These are phyloP conservation scores for Gossypium schwendimanii DNA, from an alignment of 441 rosid genomes.

Conservation along the genomic window DNA sequence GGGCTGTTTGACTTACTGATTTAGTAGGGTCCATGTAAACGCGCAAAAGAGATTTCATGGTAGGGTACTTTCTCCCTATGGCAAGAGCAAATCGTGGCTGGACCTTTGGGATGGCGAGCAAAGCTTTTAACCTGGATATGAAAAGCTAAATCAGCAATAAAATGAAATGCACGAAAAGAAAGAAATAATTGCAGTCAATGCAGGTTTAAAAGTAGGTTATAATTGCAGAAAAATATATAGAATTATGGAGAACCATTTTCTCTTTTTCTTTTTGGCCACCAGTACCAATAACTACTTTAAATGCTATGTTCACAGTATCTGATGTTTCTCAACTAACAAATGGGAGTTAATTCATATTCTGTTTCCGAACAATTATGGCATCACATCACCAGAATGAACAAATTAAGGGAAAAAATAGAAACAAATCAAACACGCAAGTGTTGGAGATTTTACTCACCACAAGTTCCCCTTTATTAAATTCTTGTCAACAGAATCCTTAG, in stretches of 20 bases:
- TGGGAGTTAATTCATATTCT: not conserved
- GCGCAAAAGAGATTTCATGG: conserved; percentile 85
- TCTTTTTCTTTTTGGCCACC: not conserved
- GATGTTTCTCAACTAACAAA: conserved; percentile 1
- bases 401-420: not conserved
- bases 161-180: not conserved
- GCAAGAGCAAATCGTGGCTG: conserved; percentile 89
- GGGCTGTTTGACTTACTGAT: conserved; percentile 47
- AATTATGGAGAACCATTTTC: not conserved
- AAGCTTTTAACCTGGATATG: conserved; percentile 69
- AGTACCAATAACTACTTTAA: not conserved
- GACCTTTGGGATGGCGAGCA: conserved; percentile 89
- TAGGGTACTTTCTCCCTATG: conserved; percentile 81
- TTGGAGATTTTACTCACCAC: conserved; percentile 47
- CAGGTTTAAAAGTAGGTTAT: not conserved
- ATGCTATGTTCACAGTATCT: not conserved
- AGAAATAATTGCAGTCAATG: not conserved
- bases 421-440: conserved; percentile 1
- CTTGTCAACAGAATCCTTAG: conserved; percentile 60
- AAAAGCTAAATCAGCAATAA: conserved; percentile 9
- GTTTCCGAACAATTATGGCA: not conserved
- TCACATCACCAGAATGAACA: not conserved
- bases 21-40: conserved; percentile 76
- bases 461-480: conserved; percentile 57
- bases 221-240: not conserved